Evolutionary conservation across 768 basidiomycete genomes (phyloP).

Genomic region (Boletus vermiculosoides): DNA sequence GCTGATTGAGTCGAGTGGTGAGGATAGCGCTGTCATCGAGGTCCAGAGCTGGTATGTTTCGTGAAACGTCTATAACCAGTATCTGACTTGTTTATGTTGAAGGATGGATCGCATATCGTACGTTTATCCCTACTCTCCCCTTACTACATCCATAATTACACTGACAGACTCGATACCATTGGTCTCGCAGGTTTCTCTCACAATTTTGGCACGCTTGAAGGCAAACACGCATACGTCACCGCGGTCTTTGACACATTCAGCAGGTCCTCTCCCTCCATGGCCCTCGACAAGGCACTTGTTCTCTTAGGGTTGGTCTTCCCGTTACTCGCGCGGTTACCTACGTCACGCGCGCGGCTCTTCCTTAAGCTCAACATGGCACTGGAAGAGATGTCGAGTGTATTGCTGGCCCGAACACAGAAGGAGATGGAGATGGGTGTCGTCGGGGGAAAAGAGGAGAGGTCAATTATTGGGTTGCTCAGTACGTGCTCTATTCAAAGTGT

Average conservation of each 20-base stretch:
- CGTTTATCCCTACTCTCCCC: no score
- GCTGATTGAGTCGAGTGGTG: not conserved
- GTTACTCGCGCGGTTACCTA: no score
- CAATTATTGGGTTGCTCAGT: no score
- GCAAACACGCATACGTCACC: constrained; percentile 42
- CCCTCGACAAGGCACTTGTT: constrained; percentile 28
- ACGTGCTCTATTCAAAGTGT: no score
- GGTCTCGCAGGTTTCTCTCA: constrained; percentile 10
- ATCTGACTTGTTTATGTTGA: no score
- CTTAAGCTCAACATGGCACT: no score
- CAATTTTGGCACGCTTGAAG: constrained; percentile 55
- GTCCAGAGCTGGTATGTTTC: not conserved
- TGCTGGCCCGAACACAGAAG: no score
- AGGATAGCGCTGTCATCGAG: not conserved
- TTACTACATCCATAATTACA: not conserved
- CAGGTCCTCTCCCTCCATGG: constrained; percentile 16
- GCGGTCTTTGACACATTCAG: constrained; percentile 41
- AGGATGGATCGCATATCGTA: no score
- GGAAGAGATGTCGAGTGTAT: no score
- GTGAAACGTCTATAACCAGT: not conserved
- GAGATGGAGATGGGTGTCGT: no score
- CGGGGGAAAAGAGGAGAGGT: no score
- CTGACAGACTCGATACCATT: not conserved
- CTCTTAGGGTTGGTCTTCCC: constrained; percentile 24
- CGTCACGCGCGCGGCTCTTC: no score